Evolutionary conservation across 176 grass and related monocot genomes (phyloP).

Genomic region (Panicum miliaceum): DNA sequence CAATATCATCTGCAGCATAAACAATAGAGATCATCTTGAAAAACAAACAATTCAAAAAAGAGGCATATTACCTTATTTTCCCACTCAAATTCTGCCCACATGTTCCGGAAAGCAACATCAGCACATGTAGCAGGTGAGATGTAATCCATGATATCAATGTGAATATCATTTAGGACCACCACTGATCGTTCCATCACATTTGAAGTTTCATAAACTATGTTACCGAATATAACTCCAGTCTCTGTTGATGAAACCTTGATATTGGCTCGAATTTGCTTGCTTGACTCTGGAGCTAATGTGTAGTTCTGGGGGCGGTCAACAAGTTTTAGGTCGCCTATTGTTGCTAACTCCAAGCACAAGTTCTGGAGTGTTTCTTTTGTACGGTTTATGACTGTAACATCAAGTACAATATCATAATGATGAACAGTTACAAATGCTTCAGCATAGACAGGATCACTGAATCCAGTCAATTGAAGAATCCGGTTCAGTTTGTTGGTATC

Average conservation of each 20-base stretch:
- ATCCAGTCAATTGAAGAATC: conserved; percentile 71
- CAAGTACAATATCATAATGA: conserved; percentile 78
- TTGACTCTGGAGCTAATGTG: conserved; percentile 67
- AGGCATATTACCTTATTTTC: conserved; percentile 63
- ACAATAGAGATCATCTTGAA: neutral
- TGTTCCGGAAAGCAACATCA: conserved; percentile 75
- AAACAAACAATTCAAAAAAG: neutral
- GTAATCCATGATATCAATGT: conserved; percentile 89
- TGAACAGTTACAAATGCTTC: conserved; percentile 71
- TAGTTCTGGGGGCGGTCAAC: conserved; percentile 74
- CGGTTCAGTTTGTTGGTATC: conserved; percentile 60
- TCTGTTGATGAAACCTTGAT: conserved; percentile 84
- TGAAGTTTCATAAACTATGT: conserved; percentile 75
- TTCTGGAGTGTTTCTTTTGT: conserved; percentile 75
- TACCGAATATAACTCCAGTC: conserved; percentile 75
- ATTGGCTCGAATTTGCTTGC: conserved; percentile 69
- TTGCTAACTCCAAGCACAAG: conserved; percentile 70
- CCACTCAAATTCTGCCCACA: conserved; percentile 86
- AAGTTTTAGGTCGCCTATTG: conserved; percentile 75
- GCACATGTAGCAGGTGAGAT: conserved; percentile 66
- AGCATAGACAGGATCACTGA: conserved; percentile 74
- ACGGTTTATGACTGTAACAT: conserved; percentile 69
- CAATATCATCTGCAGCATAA: neutral
- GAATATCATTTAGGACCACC: conserved; percentile 74
- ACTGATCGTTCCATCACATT: conserved; percentile 71